Evolutionary conservation across 1,284 basidiomycete genomes (phyloP), one percentile per base, ranked within the genome.

Genomic region (Anthracocystis panici-leucophaei): DNA sequence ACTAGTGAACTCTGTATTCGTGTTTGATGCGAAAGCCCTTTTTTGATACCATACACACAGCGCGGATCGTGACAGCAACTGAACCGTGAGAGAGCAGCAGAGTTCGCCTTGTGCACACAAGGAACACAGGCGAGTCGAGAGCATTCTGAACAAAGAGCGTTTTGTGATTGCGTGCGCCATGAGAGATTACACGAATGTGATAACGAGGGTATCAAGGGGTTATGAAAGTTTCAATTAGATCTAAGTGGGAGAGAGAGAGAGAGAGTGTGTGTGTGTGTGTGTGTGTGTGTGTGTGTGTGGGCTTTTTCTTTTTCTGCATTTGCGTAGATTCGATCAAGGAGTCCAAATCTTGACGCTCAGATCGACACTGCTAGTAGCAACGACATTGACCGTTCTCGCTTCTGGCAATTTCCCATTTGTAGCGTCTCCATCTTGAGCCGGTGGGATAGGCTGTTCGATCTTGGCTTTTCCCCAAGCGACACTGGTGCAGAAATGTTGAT

Each of bases 401-500:
- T 77, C 69, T 21, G 58, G 48, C 44, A 51, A 41, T 18, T 58
- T 65, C 27, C 40, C 58, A 6, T 51, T 48, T 3, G 45, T 46
- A 25, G 46, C 75, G 31, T 73, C 74, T 10, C 59, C 70, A 46
- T 75, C 73, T 27, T 74, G 60, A 20, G 77, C 79, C 2, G 70
- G 73, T 8, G 74, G 77, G 4, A 74, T 55, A 2, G 76, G 40
- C 11, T 65, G 55, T 48, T 82, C 80, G 23, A 77, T 58, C 53
- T 72, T 76, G 12, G 80, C 81, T 9, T 77, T 73, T 2, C 83
- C 83, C 83, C 83, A 85, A 6, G 83, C 79, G 40, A 85, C 54
- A 35, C 67, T 67, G 7, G 83, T 85, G 18, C 94, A 91, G 81
- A 96, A 95, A 82, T 94, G 93, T 3, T 88, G 89, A 84, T 95